Evolutionary conservation across 2,329 filamentous ascomycete genomes (phyloP), one percentile per base, ranked within the genome.

Genomic region (Colletotrichum destructivum): DNA sequence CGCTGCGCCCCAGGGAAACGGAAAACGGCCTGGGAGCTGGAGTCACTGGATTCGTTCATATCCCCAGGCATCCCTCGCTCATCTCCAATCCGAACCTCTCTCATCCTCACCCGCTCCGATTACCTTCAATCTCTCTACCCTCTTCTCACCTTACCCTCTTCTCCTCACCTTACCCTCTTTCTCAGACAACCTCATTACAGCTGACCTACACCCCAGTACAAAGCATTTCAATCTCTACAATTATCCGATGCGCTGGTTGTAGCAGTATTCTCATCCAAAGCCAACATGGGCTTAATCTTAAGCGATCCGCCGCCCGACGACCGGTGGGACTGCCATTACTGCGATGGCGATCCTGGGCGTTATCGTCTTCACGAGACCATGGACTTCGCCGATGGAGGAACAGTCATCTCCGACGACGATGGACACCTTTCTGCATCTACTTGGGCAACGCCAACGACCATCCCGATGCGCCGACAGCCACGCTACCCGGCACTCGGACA

Each of bases 11-110:
- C 46, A 51, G 54, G 51, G 31, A 23, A 54, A 51, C 52, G 51
- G 31, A 23, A 54, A 59, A 62, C 64, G 57, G 64, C 46, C n/a
- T 21, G 54, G 52, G 44, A 46, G 69, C 54, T 47, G 49, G 46
- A 49, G 69, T 71, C 59, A 71, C 69, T 60, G 60, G 47, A 61
- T 54, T 35, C 35, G 46, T 72, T 72, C 69, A 72, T 64, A 72
- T 69, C 66, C 65, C 69, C 69, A 72, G 69, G 69, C 69, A 72
- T 64, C 69, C 69, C 69, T 72, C 69, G 65, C 65, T 59, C 52
- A 56, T 26, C 60, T 61, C 59, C 26, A 26, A 12, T 18, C 16
- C 12, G 47, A 54, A 21, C 44, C 60, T 63, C 57, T 69, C 56
- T 42, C 47, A 26, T 69, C 69, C 47, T 69, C 59, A 69, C 31